These are phyloP conservation scores for Leonotis leonurus DNA, from an alignment of 257 asterid species.

Conservation along the genomic window DNA sequence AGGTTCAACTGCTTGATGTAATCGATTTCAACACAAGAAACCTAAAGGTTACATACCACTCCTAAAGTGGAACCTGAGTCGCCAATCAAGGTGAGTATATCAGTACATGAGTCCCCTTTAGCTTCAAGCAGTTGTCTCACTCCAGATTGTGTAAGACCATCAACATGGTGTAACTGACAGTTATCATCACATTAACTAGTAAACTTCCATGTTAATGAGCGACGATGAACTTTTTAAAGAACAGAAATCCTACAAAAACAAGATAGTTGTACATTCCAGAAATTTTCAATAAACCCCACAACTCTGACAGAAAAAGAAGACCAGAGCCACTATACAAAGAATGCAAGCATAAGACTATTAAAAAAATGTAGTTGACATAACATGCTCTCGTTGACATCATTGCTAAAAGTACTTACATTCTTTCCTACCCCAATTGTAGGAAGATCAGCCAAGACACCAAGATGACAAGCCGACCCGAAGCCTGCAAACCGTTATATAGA, in stretches of 20 bases:
- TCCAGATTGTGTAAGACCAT: conserved; percentile 66
- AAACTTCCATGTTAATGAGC: not conserved
- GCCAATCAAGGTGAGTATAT: conserved; percentile 48
- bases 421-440: conserved; percentile 89
- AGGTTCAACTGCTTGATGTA: not conserved
- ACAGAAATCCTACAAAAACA: not conserved
- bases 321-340: not conserved
- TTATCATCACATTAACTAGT: conserved; percentile 1
- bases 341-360: not conserved
- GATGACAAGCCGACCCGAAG: conserved; percentile 89
- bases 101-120: conserved; percentile 28
- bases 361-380: not conserved
- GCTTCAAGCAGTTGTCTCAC: conserved; percentile 49
- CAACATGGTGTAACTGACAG: conserved; percentile 73
- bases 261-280: not conserved
- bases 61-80: conserved; percentile 73
- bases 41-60: conserved; percentile 36
- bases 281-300: not conserved
- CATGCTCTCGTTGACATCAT: not conserved
- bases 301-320: too few relatives aligned
- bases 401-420: conserved; percentile 42
- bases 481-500: conserved; percentile 36
- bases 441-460: conserved; percentile 76
- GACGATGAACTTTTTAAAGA: not conserved
- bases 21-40: not conserved